Base-by-base conservation (phyloP, 2,329 filamentous ascomycete species). In the Phialophora tarda region DNA sequence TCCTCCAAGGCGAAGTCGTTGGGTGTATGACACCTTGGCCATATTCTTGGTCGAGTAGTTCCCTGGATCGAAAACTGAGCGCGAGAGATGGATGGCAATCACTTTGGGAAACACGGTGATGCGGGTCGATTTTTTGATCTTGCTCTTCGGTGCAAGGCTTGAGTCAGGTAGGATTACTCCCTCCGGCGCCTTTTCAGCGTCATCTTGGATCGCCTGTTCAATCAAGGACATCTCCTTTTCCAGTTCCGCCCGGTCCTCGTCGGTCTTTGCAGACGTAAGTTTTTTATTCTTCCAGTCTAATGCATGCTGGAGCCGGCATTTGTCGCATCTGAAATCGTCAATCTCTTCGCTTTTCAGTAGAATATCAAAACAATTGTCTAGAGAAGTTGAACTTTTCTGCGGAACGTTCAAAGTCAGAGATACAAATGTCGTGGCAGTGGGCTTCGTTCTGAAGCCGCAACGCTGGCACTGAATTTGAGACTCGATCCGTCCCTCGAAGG, bases 271-370 rank as follows among this genome's bases (percentile, higher is more conserved):
- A 63, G 81, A 85, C 38, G 81, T 78, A 38, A 89, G 76, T 69
- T 92, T 88, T 6, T 82, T 80, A 68, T 86, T 81, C 69, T 92
- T 86, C 59, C 84, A 78, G 32, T 88, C 82, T 61, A 91, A 80
- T 3, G 93, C 93, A 77, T 97, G 91, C 51, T 91, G 79, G n/a
- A 99, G 83, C 24, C 93, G 88, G 75, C 95, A 99, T 79, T 89
- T 91, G 74, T 97, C 95, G 80, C 95, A 99, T 72, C 91, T 93
- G 82, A 96, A 99, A 76, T 97, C 95, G 69, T 98, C 94, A 71
- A 99, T 97, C 76, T 93, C 90, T 78, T 99, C 95, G 0, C 92
- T 92, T 79, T 97, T 97, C 72, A 99, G 89, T 78, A 97, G 89
- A 48, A 91, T 91, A 74, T 99, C 95, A 73, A 99, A 95, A 78